Conservation (phyloP, 345 rosid species). For the Theobroma cacao region DNA sequence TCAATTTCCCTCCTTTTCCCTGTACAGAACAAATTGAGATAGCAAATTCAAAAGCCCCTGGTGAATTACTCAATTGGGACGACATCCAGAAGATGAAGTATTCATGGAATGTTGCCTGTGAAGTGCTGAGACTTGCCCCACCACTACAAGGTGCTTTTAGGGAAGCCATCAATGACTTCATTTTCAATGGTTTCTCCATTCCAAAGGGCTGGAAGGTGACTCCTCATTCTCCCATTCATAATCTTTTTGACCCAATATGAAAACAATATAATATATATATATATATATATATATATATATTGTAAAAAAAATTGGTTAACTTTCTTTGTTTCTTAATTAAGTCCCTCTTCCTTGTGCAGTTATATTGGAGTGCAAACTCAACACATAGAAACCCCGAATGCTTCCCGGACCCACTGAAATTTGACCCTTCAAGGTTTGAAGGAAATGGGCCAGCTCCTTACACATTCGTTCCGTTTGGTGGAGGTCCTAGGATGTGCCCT, state of each 20-base stretch:
- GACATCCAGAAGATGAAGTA: conserved; percentile 24
- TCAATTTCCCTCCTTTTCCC: no score
- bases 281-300: not conserved
- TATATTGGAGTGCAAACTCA: conserved; percentile 23
- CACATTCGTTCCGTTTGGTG: conserved; percentile 24
- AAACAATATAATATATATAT: no score
- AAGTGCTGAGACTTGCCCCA: conserved; percentile 25
- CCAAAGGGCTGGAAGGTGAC: conserved; percentile 24
- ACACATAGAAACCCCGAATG: conserved; percentile 20
- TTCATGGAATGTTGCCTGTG: conserved; percentile 25
- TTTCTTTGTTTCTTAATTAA: no score
- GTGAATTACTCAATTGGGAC: conserved; percentile 17
- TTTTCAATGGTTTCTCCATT: conserved; percentile 15
- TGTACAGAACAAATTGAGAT: conserved; percentile 28
- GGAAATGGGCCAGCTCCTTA: conserved; percentile 22
- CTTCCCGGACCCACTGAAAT: conserved; percentile 19
- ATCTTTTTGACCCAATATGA: not conserved
- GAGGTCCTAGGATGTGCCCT: conserved; percentile 27
- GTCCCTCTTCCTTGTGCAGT: not conserved
- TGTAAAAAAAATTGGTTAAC: not conserved
- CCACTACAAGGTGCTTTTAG: conserved; percentile 24
- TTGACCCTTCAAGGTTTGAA: conserved; percentile 21
- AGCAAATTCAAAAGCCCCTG: conserved; percentile 10
- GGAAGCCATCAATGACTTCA: conserved; percentile 19
- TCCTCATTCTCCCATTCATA: not conserved